Base-by-base conservation (phyloP, 2,329 filamentous ascomycete species). In the Ascosphaera aggregata region DNA sequence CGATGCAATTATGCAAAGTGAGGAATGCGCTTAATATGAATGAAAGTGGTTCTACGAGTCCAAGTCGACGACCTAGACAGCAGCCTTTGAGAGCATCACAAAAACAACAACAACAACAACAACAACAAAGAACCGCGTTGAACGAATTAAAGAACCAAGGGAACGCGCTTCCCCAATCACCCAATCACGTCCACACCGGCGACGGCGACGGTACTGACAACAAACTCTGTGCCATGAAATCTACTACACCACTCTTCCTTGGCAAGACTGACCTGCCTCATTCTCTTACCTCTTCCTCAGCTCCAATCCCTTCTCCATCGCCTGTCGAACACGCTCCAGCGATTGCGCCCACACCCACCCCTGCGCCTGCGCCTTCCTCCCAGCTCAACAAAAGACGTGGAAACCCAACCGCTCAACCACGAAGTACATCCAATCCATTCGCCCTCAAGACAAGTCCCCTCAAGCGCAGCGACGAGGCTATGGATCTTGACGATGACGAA, bases 391-490 rank as follows among this genome's bases (percentile, higher is more conserved):
- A 64, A 53, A 61, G 54, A 47, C 55, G 61, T 13, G 63, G 59
- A 46, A 58, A 57, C 17, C 60, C 22, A 27, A 7, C 22, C 11
- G 18, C 34, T 16, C 7, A 5, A 7, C 9, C 34, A 15, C n/a
- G n/a, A 35, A 16, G 34, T 15, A 15, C n/a, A 9, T 16, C n/a
- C n/a, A 35, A 59, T 46, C 58, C 64, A 36, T 59, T 64, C 37
- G 63, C 69, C 15, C 63, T 69, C 16, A 72, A 73, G 43, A 74
- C 77, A 4, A 93, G 86, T 53, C 85, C 86, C 3, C 62, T 95
- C 48, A 94, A 95, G 66, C 75, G 89, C 48, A 86, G 78, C 51
- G 86, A 95, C 60, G 77, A 80, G 34, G 76, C 77, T 39, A 86
- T 92, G 79, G 82, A 81, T 50, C 61, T 91, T 37, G 85, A 92